Conservation (phyloP, 139 green algal genomes). For the Tetratostichococcus sp. region DNA sequence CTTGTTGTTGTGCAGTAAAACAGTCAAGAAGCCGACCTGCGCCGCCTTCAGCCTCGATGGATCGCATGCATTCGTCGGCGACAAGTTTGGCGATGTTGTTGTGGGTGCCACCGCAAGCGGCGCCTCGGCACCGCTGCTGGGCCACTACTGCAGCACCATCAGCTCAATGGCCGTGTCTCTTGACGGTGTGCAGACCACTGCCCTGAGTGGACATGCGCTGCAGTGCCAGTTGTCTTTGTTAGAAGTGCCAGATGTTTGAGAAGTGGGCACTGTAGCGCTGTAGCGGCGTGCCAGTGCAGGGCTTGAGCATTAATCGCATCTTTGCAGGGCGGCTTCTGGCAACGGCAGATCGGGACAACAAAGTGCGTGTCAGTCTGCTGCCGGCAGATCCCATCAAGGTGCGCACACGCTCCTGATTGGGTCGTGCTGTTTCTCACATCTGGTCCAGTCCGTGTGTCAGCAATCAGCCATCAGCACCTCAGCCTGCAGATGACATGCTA, state of each 20-base stretch:
- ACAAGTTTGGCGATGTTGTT: slow-evolving; percentile 84
- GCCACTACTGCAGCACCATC: slow-evolving; percentile 78
- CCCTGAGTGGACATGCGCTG: no score
- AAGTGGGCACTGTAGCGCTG: no score
- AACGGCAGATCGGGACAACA: slow-evolving; percentile 71
- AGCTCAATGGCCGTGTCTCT: slow-evolving; percentile 51
- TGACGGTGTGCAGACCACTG: slow-evolving; percentile 26
- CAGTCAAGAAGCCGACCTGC: slow-evolving; percentile 66
- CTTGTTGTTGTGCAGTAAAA: slow-evolving; percentile 26
- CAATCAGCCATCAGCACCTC: no score
- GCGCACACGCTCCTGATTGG: no score
- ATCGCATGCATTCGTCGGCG: slow-evolving; percentile 50
- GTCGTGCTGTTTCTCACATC: no score
- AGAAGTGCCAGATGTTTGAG: no score
- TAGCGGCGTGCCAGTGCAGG: no score
- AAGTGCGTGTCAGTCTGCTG: slow-evolving; percentile 60
- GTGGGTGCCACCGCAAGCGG: slow-evolving; percentile 23
- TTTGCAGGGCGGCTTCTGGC: slow-evolving; percentile 39
- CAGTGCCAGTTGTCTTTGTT: no score
- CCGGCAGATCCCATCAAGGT: slow-evolving; percentile 35
- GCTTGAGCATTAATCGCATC: no score
- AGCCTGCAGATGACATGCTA: no score
- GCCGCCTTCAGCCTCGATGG: slow-evolving; percentile 52
- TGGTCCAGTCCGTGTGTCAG: no score
- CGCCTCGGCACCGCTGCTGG: slow-evolving; percentile 52